Evolutionary conservation across 129 eudicot species (phyloP).

Genomic region (Saposhnikovia divaricata): DNA sequence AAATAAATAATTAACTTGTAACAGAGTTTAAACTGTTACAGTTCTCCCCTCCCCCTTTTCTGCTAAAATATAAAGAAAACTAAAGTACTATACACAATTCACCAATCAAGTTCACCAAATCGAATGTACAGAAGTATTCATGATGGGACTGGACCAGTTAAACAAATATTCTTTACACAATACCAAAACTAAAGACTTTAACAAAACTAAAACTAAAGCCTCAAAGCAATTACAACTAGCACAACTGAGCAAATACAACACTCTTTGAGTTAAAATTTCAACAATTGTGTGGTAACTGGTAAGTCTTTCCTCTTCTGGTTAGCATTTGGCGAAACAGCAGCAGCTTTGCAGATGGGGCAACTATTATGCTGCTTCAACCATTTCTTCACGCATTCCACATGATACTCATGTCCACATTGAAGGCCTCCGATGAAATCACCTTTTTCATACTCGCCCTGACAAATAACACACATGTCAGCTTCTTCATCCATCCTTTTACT

Average conservation of each 20-base stretch:
- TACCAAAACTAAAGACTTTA: not conserved
- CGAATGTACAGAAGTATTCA: no score
- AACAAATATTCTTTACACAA: not conserved
- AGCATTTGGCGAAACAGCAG: not conserved
- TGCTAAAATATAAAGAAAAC: no score
- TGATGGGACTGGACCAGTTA: no score
- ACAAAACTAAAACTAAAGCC: no score
- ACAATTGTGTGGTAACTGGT: not conserved
- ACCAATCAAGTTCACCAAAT: no score
- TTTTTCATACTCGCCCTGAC: not conserved
- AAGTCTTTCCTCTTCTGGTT: not conserved
- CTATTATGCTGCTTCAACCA: constrained; percentile 9
- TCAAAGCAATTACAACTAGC: not conserved
- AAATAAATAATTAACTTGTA: no score
- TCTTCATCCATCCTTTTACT: not conserved
- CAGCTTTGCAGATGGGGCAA: constrained; percentile 20
- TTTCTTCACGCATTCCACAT: constrained; percentile 11
- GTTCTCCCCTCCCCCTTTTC: no score
- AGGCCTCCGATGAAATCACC: constrained; percentile 11
- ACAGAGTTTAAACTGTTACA: no score
- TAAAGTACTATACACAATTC: no score
- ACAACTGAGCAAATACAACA: not conserved
- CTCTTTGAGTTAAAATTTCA: not conserved
- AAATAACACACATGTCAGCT: not conserved
- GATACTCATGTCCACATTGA: constrained; percentile 17